Conservation (phyloP, 1,139 yeast genomes). For the Trichomonascaceae sp. region DNA sequence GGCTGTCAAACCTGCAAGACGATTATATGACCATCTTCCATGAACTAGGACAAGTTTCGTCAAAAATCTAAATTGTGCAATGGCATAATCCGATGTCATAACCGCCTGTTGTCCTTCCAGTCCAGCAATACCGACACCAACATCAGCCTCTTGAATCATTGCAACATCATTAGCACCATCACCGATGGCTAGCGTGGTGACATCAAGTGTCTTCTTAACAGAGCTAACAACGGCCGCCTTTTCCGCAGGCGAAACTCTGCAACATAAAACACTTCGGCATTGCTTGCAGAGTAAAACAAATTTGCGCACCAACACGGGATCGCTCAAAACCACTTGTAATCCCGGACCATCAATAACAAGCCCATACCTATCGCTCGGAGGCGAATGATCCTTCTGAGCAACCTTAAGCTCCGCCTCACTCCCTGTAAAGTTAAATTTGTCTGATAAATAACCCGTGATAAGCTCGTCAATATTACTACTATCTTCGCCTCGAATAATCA, state of each 20-base stretch:
- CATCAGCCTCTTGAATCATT: constrained; percentile 97
- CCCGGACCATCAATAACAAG: constrained; percentile 93
- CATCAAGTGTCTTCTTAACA: constrained; percentile 76
- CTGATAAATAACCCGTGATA: constrained; percentile 51
- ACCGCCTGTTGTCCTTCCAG: constrained; percentile 99
- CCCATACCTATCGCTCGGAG: constrained; percentile 73
- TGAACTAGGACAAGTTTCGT: constrained; percentile 76
- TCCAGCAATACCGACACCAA: constrained; percentile 97
- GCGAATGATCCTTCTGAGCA: constrained; percentile 66
- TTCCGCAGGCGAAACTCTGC: constrained; percentile 98
- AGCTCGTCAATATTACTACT: constrained; percentile 45
- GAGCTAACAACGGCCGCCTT: constrained; percentile 90
- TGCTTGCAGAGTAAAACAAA: constrained; percentile 84
- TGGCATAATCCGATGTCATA: constrained; percentile 95
- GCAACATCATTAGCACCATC: constrained; percentile 99
- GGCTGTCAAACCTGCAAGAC: constrained; percentile 92
- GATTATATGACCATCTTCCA: constrained; percentile 93
- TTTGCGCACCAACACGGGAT: constrained; percentile 37
- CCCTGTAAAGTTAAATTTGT: constrained; percentile 59
- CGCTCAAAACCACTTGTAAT: constrained; percentile 56
- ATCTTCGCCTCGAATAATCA: constrained; percentile 49
- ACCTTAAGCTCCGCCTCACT: constrained; percentile 47
- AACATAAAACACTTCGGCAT: constrained; percentile 91
- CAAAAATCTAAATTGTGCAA: constrained; percentile 88
- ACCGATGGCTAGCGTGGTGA: constrained; percentile 90